Base-by-base conservation (phyloP, 768 basidiomycete genomes). In the Suillus bovinus region DNA sequence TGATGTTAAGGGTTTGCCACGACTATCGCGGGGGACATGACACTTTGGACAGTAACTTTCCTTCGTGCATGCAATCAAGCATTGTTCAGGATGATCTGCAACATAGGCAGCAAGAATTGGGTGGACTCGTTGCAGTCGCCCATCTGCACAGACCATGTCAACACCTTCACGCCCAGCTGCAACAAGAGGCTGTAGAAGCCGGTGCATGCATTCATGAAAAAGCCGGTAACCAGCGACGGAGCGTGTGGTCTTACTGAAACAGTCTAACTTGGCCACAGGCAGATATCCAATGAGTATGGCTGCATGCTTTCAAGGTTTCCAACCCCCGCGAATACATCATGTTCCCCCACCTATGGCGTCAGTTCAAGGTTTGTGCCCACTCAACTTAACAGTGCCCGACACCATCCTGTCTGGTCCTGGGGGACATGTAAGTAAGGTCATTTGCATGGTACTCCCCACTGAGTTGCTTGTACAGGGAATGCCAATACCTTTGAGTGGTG, bases 1-100 rank as follows among this genome's bases (percentile, higher is more conserved):
- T 24, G 36, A 57, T 29, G 29, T 8, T 10, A 57, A 6, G 6
- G 22, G 22, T 17, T 57, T 22, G 1, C 55, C 55, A 2, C 38
- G 29, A 5, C 22, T 38, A 22, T 57, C 31, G 14, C 6, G 36
- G 22, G 17, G 22, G 20, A 57, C 33, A 57, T 11, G 31, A 60
- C 61, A 62, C 22, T 62, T 65, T 0, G 74, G 78, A 54, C 77
- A 78, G 14, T 53, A 60, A 54, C 64, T 67, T 44, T 70, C 67
- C 42, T 59, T 65, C 34, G 65, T 65, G 11, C 66, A 70, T 0
- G 76, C 73, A 0, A 77, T 71, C 0, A 82, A 72, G 16, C 76
- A 68, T 61, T 83, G 81, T 63, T 83, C 80, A 0, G 81, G 81
- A 61, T 81, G 77, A 64, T 82, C 78, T 0, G 75, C 75, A 11